Evolutionary conservation across 2,329 filamentous ascomycete genomes (phyloP), one percentile per base, ranked within the genome.

Genomic region (Exutisphaerella laricina): DNA sequence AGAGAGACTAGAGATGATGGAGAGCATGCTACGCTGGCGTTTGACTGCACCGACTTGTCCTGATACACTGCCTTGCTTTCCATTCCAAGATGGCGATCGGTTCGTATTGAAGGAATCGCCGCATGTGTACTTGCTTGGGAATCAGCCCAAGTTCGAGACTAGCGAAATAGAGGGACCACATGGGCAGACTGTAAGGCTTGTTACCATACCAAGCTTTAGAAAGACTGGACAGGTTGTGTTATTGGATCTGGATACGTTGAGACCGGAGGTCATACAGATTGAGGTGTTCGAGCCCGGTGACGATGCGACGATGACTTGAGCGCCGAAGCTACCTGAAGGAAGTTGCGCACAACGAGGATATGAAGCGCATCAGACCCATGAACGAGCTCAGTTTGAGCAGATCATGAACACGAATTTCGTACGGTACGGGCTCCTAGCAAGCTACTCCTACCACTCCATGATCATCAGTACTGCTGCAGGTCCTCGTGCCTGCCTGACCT

Each of bases 51-150:
- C 92, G 1, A 98, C 92, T 0, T 92, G 92, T 1, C 92, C 94
- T 0, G 94, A 98, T 66, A 98, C 94, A 0, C 63, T 98, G 31
- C 95, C 88, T 86, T 89, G 85, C 60, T 98, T 97, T 61, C 92
- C 92, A 0, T 98, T 95, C 66, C 89, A 97, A 66, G 85, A 92
- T 13, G 78, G 88, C 37, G 94, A 98, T 60, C 88, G 87, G 1
- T 94, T 97, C 59, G 84, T 97, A 31, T 74, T 98, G 57, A 79
- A 82, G 50, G 71, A 80, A 13, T 94, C 87, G 50, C 92, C 92
- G 2, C 90, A 98, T 59, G 72, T 98, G 22, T 97, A 88, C 68
- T 87, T 98, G 62, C 84, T 85, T 5, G 72, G 71, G 0, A 58
- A 64, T 30, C 69, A 79, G 50, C 82, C 78, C 0, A 60, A 79